Evolutionary conservation across 495 filamentous ascomycete species (phyloP).

Genomic region (Xylaria scruposa): DNA sequence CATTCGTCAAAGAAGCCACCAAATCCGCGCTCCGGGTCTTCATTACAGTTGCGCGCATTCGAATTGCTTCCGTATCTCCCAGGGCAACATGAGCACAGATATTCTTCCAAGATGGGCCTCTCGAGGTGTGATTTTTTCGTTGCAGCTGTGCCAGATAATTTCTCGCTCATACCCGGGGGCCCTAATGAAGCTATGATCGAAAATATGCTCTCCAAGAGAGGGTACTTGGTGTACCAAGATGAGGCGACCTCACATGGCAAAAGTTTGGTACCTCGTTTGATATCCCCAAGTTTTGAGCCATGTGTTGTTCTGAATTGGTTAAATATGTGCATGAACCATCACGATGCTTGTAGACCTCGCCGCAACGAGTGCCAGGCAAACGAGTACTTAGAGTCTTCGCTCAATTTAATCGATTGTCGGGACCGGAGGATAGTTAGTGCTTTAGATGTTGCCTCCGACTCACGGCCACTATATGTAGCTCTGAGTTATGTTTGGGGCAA

Average conservation of each 20-base stretch:
- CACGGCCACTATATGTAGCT: constrained; percentile 24
- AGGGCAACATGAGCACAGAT: background rate
- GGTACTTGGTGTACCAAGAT: constrained; percentile 5
- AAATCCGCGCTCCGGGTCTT: background rate
- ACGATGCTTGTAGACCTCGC: background rate
- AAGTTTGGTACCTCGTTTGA: background rate
- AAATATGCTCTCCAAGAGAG: constrained; percentile 2
- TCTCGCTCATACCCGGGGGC: background rate
- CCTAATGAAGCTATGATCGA: background rate
- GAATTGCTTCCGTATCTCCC: background rate
- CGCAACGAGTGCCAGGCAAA: background rate
- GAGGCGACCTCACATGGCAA: too few species aligned
- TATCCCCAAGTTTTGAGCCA: constrained; percentile 2
- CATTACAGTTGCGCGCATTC: background rate
- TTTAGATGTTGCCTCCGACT: background rate
- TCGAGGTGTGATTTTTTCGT: constrained; percentile 6
- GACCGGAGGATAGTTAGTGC: background rate
- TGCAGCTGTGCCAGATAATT: constrained; percentile 2
- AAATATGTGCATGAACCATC: background rate
- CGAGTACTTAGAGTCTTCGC: background rate
- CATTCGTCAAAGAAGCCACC: background rate
- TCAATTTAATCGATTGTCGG: constrained; percentile 21
- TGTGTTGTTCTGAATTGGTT: background rate
- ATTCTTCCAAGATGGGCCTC: background rate
- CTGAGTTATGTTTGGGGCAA: constrained; percentile 37